Base-by-base conservation (phyloP, 2,329 filamentous ascomycete species). In the Thielaviopsis punctulata region DNA sequence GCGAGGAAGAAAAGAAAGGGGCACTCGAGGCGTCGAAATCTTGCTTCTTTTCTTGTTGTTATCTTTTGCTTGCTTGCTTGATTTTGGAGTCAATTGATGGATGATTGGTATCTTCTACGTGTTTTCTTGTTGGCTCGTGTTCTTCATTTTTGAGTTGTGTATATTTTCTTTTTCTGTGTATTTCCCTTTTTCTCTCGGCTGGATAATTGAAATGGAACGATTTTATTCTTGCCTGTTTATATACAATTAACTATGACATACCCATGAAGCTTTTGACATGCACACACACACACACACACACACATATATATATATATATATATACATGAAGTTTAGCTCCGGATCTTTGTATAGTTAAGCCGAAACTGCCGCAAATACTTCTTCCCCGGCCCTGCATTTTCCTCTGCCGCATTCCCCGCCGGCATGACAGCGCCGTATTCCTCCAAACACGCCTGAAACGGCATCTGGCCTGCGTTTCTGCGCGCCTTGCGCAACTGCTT, bases 391-490 rank as follows among this genome's bases (percentile, higher is more conserved):
- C 70, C 74, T 36, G 67, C 69, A 58, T 73, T 63, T 1, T 68
- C 70, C 57, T 69, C 69, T 4, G 53, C 57, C 15, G 65, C 61
- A 56, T 76, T 65, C 22, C 55, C 48, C 56, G 69, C 67, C 4
- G 53, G 56, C 13, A 72, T 63, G 52, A 65, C 69, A 45, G 84
- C 66, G 5, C 83, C 84, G 58, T 84, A 88, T 62, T 88, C 81
- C 56, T 72, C 72, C 56, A 89, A 72, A 59, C 82, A 86, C 62
- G 84, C 88, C 1, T 69, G 65, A 59, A 88, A 87, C 0, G 82
- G 77, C 30, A 67, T 5, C 41, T 21, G 22, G 41, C 41, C 18
- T 12, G 30, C 30, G 30, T 36, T 36, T 36, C n/a, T 36, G 30
- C 30, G 30, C 13, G 30, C 30, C 5, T 36, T 36, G 4, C 30